Conservation (phyloP, 2,329 filamentous ascomycete species). For the Xylaria digitata region DNA sequence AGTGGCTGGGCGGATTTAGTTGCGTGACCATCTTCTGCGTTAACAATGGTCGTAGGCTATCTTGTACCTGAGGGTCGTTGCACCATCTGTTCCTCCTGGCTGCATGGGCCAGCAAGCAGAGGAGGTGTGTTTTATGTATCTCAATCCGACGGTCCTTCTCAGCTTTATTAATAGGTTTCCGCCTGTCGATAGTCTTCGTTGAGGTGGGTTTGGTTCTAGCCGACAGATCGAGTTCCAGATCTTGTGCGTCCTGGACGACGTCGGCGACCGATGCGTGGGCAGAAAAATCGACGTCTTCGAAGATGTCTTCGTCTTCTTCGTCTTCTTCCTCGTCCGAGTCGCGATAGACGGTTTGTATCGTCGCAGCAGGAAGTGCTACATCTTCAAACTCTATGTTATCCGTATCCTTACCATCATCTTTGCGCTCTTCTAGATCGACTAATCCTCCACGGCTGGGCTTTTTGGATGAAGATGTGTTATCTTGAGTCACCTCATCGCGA, state of each 20-base stretch:
- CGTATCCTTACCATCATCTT: constrained; percentile 53
- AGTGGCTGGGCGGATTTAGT: constrained; percentile 73
- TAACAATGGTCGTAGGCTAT: constrained; percentile 71
- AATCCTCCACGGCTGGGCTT: background rate
- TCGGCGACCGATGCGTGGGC: constrained; percentile 41
- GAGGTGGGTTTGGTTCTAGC: constrained; percentile 54
- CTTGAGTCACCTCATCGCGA: constrained; percentile 42
- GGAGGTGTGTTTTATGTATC: constrained; percentile 86
- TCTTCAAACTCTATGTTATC: constrained; percentile 63
- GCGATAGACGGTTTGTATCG: constrained; percentile 62
- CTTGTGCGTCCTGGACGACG: constrained; percentile 46
- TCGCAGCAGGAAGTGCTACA: constrained; percentile 60
- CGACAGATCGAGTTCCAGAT: constrained; percentile 65
- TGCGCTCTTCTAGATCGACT: background rate
- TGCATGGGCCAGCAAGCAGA: constrained; percentile 84
- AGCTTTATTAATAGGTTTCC: constrained; percentile 64
- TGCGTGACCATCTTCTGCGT: constrained; percentile 72
- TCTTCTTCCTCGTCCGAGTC: constrained; percentile 60
- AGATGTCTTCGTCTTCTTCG: constrained; percentile 56
- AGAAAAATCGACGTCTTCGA: constrained; percentile 63
- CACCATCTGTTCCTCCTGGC: constrained; percentile 88
- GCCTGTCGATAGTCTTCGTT: constrained; percentile 54
- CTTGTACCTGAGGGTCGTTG: constrained; percentile 78
- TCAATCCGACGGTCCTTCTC: constrained; percentile 71
- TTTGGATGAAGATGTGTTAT: constrained; percentile 17